Conservation (phyloP, 2,329 filamentous ascomycete genomes). For the Arthroderma sp. region DNA sequence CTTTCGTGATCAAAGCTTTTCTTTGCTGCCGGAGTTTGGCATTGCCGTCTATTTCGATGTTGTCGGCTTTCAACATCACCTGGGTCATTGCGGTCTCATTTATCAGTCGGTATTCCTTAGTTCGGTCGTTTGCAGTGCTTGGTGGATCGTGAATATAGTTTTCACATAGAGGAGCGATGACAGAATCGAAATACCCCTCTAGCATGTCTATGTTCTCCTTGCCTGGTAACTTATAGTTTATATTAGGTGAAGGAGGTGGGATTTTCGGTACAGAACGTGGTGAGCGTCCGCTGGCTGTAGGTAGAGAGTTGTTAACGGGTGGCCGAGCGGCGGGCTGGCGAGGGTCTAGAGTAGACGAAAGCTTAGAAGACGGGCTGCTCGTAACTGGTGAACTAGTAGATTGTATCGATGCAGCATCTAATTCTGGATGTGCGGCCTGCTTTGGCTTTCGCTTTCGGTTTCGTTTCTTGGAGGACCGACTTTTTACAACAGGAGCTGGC, state of each 20-base stretch:
- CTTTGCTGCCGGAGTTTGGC: slow-evolving; percentile 42
- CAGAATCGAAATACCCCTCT: slow-evolving; percentile 22
- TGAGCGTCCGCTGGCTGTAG: no score
- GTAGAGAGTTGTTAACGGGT: background rate
- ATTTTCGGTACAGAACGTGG: no score
- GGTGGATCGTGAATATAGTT: slow-evolving; percentile 29
- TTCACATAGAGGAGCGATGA: slow-evolving; percentile 26
- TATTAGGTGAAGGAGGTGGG: no score
- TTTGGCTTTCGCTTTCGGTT: no score
- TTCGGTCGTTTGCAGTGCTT: slow-evolving; percentile 25
- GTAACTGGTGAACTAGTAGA: no score
- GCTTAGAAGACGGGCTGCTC: no score
- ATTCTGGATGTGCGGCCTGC: no score
- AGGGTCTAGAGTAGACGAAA: no score
- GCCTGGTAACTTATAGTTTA: no score
- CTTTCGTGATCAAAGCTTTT: slow-evolving; percentile 30
- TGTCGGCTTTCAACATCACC: slow-evolving; percentile 46
- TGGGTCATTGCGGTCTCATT: slow-evolving; percentile 32
- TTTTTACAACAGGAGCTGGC: no score
- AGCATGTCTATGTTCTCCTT: slow-evolving; percentile 28
- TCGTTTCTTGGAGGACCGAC: no score
- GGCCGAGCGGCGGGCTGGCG: background rate
- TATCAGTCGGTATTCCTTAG: slow-evolving; percentile 32
- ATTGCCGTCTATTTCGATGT: slow-evolving; percentile 58
- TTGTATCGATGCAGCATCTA: no score